phyloP scores from a whole-genome alignment of 805 yeast genomes.

The Diddensiella transvaalensis region DNA sequence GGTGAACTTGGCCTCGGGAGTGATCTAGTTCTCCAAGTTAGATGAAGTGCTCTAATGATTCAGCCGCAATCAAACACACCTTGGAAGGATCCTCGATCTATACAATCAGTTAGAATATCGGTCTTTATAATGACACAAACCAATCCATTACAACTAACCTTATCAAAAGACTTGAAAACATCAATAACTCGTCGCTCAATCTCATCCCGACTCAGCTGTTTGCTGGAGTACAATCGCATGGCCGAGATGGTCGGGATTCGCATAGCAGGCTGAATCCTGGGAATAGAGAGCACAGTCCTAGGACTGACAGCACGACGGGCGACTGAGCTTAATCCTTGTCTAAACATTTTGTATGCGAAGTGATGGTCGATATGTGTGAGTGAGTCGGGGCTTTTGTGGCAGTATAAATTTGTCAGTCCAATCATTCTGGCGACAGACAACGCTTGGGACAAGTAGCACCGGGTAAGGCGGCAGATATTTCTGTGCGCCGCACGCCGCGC shows the following conservation, averaged over 20 bases:
- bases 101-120: conserved; percentile 17
- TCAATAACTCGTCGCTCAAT: conserved; percentile 78
- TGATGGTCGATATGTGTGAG: no score
- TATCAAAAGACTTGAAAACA: conserved; percentile 64
- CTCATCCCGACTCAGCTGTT: conserved; percentile 66
- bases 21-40: conserved; percentile 29
- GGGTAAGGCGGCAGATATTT: no score
- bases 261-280: conserved; percentile 22
- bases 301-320: conserved; percentile 15
- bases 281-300: conserved; percentile 23
- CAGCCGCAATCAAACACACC: conserved; percentile 12
- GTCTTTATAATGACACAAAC: not conserved
- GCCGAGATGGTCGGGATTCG: conserved; percentile 7
- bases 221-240: conserved; percentile 51
- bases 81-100: conserved; percentile 24
- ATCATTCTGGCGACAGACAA: no score
- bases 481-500: no score
- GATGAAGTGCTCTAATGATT: conserved; percentile 7
- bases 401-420: not conserved
- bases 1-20: conserved; percentile 38
- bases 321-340: conserved; percentile 11
- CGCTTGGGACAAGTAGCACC: no score
- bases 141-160: conserved; percentile 40
- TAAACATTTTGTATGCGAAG: conserved; percentile 5
- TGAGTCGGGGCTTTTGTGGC: no score